Conservation (phyloP, 306 rosid genomes). For the Sindora glabra region DNA sequence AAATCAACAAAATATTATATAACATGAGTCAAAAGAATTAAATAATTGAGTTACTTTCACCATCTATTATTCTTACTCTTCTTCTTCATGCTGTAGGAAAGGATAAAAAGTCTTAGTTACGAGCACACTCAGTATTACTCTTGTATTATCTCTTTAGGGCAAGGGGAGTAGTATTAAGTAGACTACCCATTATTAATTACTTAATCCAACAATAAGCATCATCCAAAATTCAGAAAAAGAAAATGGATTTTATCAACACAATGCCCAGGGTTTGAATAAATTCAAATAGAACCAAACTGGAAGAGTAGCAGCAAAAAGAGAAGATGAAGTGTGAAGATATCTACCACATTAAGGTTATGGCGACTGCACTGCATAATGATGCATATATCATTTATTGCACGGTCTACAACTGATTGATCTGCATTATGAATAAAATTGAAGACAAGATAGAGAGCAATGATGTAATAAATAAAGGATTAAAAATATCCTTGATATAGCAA, state of each 20-base stretch:
- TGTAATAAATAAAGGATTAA: no score
- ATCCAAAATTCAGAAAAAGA: neutral
- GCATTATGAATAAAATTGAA: conserved; percentile 18
- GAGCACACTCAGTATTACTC: no score
- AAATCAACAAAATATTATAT: no score
- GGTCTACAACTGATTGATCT: conserved; percentile 86
- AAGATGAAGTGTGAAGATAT: neutral
- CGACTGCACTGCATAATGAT: conserved; percentile 85
- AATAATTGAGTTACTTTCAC: neutral
- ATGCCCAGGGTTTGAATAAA: neutral
- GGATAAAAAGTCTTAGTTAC: neutral
- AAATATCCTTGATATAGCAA: neutral
- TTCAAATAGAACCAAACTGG: neutral
- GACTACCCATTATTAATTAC: neutral
- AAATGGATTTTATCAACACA: neutral
- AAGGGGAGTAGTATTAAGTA: neutral
- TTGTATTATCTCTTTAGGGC: neutral
- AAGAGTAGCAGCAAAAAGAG: neutral
- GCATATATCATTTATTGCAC: conserved; percentile 76
- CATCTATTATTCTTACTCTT: neutral
- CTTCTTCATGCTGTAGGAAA: neutral
- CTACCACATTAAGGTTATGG: conserved; percentile 86
- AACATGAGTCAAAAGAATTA: no score
- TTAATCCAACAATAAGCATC: neutral
- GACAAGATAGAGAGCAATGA: neutral